phyloP scores from a whole-genome alignment of 768 basidiomycete species.

The Lactarius akahatsu region DNA sequence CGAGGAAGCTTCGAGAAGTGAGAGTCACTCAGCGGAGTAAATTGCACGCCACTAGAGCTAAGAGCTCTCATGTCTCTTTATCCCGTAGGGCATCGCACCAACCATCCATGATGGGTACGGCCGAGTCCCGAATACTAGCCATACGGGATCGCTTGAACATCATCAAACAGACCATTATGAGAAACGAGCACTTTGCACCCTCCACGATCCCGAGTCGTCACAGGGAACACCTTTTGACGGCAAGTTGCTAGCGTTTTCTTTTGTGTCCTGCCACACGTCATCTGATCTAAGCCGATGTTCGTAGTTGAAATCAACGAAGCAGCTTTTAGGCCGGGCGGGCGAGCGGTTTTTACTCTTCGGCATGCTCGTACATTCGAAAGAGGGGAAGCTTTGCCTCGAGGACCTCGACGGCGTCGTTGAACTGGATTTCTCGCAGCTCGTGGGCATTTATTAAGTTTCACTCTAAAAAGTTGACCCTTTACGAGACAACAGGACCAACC shows the following conservation, averaged over 20 bases:
- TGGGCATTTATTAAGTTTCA: constrained; percentile 39
- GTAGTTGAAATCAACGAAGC: constrained; percentile 93
- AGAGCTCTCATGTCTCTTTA: constrained; percentile 18
- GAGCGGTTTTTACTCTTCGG: constrained; percentile 92
- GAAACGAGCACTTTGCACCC: constrained; percentile 98
- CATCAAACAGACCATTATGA: constrained; percentile 87
- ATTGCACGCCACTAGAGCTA: neutral
- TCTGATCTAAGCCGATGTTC: constrained; percentile 17
- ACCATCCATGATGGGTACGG: constrained; percentile 74
- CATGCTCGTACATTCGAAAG: constrained; percentile 86
- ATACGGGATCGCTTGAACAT: constrained; percentile 85
- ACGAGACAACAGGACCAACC: constrained; percentile 67
- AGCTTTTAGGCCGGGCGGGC: constrained; percentile 86
- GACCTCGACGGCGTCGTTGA: constrained; percentile 90
- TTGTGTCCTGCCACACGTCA: neutral
- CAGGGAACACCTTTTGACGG: constrained; percentile 84
- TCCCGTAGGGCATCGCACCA: constrained; percentile 48
- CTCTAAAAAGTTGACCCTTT: constrained; percentile 1
- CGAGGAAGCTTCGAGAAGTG: constrained; percentile 88
- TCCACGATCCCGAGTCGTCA: constrained; percentile 90
- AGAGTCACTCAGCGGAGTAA: constrained; percentile 26
- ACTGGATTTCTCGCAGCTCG: constrained; percentile 85
- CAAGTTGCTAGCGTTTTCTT: constrained; percentile 37
- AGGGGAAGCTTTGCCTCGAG: constrained; percentile 88
- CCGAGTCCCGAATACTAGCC: constrained; percentile 77